A percentile compares a stretch with the other conserved stretches of the same genome.
phyloP scores from a whole-genome alignment of 2,329 filamentous ascomycete species.

The Elsinoe arachidis region DNA sequence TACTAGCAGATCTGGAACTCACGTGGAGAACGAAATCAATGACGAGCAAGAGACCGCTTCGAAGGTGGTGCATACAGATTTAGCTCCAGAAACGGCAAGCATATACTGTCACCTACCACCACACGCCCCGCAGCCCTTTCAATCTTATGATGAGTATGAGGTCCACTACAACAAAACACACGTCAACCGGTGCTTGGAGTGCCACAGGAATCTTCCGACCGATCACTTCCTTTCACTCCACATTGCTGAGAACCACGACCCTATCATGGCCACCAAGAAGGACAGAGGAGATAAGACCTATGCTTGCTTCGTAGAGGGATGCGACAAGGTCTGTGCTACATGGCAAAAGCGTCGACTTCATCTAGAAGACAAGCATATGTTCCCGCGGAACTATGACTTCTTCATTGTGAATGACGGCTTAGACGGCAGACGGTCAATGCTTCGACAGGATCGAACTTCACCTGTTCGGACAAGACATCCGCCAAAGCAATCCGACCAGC shows the following conservation, averaged over 20 bases:
- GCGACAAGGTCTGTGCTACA: constrained; percentile 74
- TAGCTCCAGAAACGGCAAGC: constrained; percentile 31
- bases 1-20: background rate
- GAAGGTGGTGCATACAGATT: constrained; percentile 39
- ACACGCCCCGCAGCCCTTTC: constrained; percentile 64
- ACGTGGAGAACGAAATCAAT: background rate
- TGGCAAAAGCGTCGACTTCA: constrained; percentile 79
- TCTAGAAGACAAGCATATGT: constrained; percentile 89
- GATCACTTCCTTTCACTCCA: constrained; percentile 72
- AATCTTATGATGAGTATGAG: constrained; percentile 72
- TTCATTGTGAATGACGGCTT: constrained; percentile 82
- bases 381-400: constrained; percentile 79
- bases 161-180: constrained; percentile 75
- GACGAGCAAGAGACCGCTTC: background rate
- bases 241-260: constrained; percentile 85
- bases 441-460: constrained; percentile 43
- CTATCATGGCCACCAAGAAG: constrained; percentile 60
- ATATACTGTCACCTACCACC: constrained; percentile 80
- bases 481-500: background rate
- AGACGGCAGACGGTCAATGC: constrained; percentile 70
- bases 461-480: background rate
- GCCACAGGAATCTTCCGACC: constrained; percentile 79
- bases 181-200: constrained; percentile 71
- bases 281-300: constrained; percentile 86
- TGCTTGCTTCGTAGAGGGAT: constrained; percentile 81